Evolutionary conservation across 345 rosid genomes (phyloP).

Genomic region (Trapa bicornis): DNA sequence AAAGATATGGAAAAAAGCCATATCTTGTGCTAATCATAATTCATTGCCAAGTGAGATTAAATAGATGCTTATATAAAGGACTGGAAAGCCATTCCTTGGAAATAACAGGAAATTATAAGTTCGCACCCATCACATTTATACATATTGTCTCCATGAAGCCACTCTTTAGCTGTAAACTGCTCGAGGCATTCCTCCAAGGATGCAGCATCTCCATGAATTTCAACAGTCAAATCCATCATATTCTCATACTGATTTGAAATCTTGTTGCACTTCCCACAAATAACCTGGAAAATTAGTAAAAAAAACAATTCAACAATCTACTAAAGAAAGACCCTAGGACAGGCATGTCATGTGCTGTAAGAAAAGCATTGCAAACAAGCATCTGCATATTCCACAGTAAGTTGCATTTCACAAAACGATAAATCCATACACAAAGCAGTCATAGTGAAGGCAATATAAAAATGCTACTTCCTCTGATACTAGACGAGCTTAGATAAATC

Average conservation of each 20-base stretch:
- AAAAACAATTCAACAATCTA: neutral
- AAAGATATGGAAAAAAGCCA: neutral
- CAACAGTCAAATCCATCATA: constrained; percentile 96
- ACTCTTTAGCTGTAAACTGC: constrained; percentile 72
- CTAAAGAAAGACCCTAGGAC: neutral
- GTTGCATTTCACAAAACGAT: neutral
- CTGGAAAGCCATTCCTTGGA: neutral
- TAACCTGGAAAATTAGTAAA: constrained; percentile 36
- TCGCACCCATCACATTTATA: constrained; percentile 90
- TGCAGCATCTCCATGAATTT: constrained; percentile 83
- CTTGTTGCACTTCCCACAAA: constrained; percentile 57
- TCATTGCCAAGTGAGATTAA: neutral
- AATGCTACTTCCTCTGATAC: neutral
- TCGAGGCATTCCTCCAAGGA: constrained; percentile 94
- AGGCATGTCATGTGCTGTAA: neutral
- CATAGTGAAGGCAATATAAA: neutral
- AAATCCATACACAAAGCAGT: neutral
- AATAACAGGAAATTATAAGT: constrained; percentile 4
- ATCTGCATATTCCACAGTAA: neutral
- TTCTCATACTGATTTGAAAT: constrained; percentile 83
- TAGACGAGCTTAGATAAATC: neutral
- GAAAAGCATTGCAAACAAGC: neutral
- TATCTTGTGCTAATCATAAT: neutral
- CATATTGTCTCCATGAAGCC: constrained; percentile 96
- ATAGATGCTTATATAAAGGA: neutral